Evolutionary conservation across 208 protist species (phyloP).

Genomic region (Trypanosoma mega): DNA sequence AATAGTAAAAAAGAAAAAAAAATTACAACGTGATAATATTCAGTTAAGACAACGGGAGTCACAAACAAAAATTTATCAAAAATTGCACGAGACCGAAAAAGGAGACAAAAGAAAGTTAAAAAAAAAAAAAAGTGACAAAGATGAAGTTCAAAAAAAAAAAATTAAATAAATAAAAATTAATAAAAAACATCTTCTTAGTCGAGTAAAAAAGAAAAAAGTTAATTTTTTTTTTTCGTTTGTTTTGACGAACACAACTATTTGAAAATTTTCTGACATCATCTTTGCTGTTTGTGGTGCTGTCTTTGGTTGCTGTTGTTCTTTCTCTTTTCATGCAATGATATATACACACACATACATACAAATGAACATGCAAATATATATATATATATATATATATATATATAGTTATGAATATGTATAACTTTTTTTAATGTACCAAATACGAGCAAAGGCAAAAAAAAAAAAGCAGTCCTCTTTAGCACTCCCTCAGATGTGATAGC

Average conservation of each 20-base stretch:
- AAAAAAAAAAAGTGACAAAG: conserved; percentile 18
- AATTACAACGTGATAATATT: not conserved
- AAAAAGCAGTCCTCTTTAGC: not conserved
- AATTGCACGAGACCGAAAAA: not conserved
- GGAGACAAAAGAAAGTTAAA: not conserved
- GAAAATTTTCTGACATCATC: not conserved
- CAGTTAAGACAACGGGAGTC: not conserved
- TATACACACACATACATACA: not conserved
- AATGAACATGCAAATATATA: not conserved
- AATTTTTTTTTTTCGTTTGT: not conserved
- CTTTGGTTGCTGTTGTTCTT: not conserved
- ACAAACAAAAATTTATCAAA: not conserved
- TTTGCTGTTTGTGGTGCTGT: not conserved
- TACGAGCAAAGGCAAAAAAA: not conserved
- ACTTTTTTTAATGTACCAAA: not conserved
- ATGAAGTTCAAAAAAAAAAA: conserved; percentile 17
- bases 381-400: conserved; percentile 9
- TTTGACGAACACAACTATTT: not conserved
- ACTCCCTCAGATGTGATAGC: no score
- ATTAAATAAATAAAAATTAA: conserved; percentile 17
- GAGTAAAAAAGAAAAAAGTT: not conserved
- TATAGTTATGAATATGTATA: conserved; percentile 9
- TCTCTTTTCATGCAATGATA: no score
- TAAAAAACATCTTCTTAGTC: conserved; percentile 4
- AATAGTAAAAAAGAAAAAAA: not conserved